Conservation (phyloP, 2,329 filamentous ascomycete genomes). For the Fusarium kyushuense region DNA sequence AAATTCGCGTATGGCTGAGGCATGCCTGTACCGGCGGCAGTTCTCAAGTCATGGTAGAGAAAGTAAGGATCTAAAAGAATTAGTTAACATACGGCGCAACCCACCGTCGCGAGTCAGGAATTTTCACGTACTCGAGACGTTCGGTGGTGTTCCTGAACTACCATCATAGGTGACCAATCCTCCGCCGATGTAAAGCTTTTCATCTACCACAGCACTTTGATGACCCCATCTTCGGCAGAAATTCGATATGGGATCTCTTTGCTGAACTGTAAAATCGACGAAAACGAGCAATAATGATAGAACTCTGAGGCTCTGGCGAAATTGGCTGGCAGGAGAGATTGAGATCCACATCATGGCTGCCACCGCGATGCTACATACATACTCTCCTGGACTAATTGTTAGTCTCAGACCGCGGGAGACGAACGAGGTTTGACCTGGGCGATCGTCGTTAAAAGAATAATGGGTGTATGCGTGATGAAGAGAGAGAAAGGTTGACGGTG, state of each 20-base stretch:
- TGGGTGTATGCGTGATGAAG: constrained; percentile 16
- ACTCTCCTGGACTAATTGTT: constrained; percentile 34
- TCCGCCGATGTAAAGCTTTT: constrained; percentile 72
- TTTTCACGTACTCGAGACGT: constrained; percentile 67
- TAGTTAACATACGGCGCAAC: constrained; percentile 8
- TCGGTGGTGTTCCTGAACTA: constrained; percentile 59
- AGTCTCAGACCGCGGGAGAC: constrained; percentile 12
- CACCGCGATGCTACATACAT: constrained; percentile 40
- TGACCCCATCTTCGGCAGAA: constrained; percentile 69
- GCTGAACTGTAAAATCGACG: constrained; percentile 47
- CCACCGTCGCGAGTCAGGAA: neutral
- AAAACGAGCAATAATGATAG: constrained; percentile 40
- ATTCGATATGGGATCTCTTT: constrained; percentile 64
- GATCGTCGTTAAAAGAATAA: constrained; percentile 9
- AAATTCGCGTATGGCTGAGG: constrained; percentile 68
- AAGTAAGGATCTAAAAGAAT: constrained; percentile 50
- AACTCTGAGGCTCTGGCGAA: constrained; percentile 32
- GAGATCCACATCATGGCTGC: constrained; percentile 45
- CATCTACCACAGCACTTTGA: constrained; percentile 70
- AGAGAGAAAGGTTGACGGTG: constrained; percentile 18
- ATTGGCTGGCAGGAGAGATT: constrained; percentile 32
- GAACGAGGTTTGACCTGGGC: constrained; percentile 14
- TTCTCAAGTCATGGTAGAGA: constrained; percentile 68
- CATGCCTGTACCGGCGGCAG: constrained; percentile 57
- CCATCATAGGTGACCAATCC: constrained; percentile 68